Base-by-base conservation (phyloP, 2,329 filamentous ascomycete genomes). In the Rhinocladiella mackenziei region DNA sequence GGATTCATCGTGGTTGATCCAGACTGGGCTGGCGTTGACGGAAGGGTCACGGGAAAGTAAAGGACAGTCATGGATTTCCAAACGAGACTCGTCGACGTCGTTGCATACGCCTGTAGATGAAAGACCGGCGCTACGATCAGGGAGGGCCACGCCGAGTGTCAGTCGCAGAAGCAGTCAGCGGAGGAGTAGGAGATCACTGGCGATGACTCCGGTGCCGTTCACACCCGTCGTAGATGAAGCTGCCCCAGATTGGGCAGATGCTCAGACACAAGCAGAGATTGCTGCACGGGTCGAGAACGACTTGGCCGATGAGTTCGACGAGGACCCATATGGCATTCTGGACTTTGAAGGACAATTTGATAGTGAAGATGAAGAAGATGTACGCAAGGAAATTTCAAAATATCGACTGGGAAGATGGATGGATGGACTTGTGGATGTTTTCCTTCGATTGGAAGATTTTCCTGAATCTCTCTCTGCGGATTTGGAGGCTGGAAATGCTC, bases 61-160 rank as follows among this genome's bases (percentile, higher is more conserved):
- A 54, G 78, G 78, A n/a, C 77, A 81, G 56, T 73, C 72, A 43
- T 81, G 78, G 78, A 66, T 81, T 2, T 66, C 69, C 2, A 72
- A 77, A 39, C 67, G 76, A 18, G 73, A 76, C 50, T 77, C 72
- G 48, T 74, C 72, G 1, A 80, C 77, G 1, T 74, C 70, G 33
- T 64, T 80, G 23, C 49, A 45, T 14, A 46, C 45, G 13, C 51
- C 53, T 11, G 19, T 45, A 2, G 50, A 56, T 6, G 47, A 49
- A 2, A 69, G 45, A 23, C 28, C 43, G 18, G 6, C 18, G 2
- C 18, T 39, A 5, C 34, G 48, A 9, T 51, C 51, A 11, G 39
- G 50, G 49, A 50, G 26, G 56, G 37, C 47, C 15, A 54, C 39
- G 35, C 54, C 29, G 19, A 56, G n/a, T 50, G 44, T 26, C 51